Base-by-base conservation (phyloP, 1,284 basidiomycete species). In the Veloboletus limbatus region DNA sequence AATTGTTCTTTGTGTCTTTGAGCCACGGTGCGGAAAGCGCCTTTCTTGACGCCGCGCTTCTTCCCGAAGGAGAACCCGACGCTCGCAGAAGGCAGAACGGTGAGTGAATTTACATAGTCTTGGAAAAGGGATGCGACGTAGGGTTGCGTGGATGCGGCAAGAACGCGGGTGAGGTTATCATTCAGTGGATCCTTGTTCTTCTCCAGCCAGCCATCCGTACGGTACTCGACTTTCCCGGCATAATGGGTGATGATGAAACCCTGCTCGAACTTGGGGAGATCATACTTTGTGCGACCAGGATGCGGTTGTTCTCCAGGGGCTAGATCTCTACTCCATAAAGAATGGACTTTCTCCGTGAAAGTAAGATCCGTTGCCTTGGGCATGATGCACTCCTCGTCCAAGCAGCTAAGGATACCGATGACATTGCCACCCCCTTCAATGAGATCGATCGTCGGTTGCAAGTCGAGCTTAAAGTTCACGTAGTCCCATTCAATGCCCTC, bases 351-450 rank as follows among this genome's bases (percentile, higher is more conserved):
- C 67, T 94, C 86, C 25, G 93, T 96, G 68, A 99, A 98, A 0
- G 95, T 98, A 41, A 83, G 69, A 66, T 99, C 97, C 7, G 89
- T 94, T 3, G 96, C 97, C 68, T 92, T 94, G 35, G 97, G 97
- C 96, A 99, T 99, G 69, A 99, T 99, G 65, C 95, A 99, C 60
- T 98, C 97, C 65, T 99, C 97, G 65, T 99, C 97, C 38, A 99
- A 75, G 56, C 90, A 87, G 52, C 92, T 93, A 31, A 99, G 78
- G 47, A 99, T 89, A 51, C 97, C 97, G 55, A 99, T 94, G 8
- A 78, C 72, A 48, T 28, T 59, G 17, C 78, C 76, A 47, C 79
- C 82, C 13, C 86, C 78, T 70, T 99, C 97, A 59, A 99, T 99
- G 45, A 99, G 82, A 63, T 99, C 96, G 66, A 99, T 99, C 1